Base-by-base conservation (phyloP, 257 asterid genomes). In the Lantana camara region DNA sequence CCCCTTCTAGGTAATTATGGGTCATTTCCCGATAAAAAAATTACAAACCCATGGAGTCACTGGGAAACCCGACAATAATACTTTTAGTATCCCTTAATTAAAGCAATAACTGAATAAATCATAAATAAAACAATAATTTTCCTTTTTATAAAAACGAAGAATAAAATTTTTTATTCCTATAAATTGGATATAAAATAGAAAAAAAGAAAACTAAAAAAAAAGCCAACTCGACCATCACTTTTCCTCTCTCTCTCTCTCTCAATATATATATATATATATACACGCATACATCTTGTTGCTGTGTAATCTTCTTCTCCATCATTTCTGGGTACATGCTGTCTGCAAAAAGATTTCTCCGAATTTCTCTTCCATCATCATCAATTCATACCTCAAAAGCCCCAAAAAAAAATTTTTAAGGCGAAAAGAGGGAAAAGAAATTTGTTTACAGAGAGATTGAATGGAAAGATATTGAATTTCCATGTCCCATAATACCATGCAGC, bases 401-500 rank as follows among this genome's bases (percentile, higher is more conserved):
- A 23, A 57, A 67, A 61, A 23, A 57, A 67, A 61, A 47, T 54
- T 53, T 23, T 5, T 22, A 37, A 66, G 35, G 46, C 13, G 57
- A 55, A 45, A 21, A 48, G 32, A 5, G 5, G 32, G 32, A 27
- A 57, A 29, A 9, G 1, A 35, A 4, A 7, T 35, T 4, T n/a
- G n/a, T 35, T 35, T 35, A 4, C 40, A 44, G 21, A 44, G 6
- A 44, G 21, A 15, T 1, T 14, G 9, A 6, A 44, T 14, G 17
- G 64, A 45, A 35, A 7, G 40, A 11, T 51, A 23, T 35, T 3
- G 38, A 21, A 35, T 37, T 67, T 48, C 47, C 54, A 35, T 46
- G n/a, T 49, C 59, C 64, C 49, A 21, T 57, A 56, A 64, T 62
- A 29, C 65, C 69, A 68, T 69, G 73, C 70, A 70, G 45, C 73